Evolutionary conservation across 768 basidiomycete genomes (phyloP), one percentile per base, ranked within the genome.

Genomic region (Chalciporus piperatus): DNA sequence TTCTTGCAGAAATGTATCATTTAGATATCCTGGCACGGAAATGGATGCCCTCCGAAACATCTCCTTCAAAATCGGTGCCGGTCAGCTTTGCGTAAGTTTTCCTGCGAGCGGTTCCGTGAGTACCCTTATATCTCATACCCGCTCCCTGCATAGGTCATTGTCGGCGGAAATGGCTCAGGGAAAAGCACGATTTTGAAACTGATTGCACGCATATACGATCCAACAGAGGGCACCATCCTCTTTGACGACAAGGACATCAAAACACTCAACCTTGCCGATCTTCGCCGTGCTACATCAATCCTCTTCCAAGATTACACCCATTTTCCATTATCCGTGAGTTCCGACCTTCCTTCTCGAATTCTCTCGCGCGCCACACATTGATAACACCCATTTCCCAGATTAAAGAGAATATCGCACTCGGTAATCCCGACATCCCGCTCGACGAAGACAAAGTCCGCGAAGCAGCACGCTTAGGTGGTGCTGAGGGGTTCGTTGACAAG

Each of bases 141-240:
- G 17, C 27, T 43, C 9, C 23, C 9, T 4, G 6, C 10, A 3
- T 41, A 89, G 87, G 77, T 90, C 35, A 84, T 92, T 39, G 86
- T 92, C 2, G 89, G 89, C 6, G 76, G 75, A 30, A 92, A 92
- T 54, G 89, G 89, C 6, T 87, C 85, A 0, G 89, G 84, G 2
- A 92, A 92, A 70, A 87, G 85, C 62, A 91, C 89, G 2, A 80
- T 91, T 42, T 70, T 92, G 39, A 92, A 91, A 63, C 74, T 92
- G 41, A 77, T 86, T 25, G 69, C 81, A 20, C 80, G 89, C 20
- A 64, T 91, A 22, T 89, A 90, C 55, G 88, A 91, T 58, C 77
- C 80, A 0, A 71, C 70, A 2, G 84, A 86, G 48, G 89, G 89
- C 20, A 69, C 75, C 37, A 91, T 92, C 41, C 66, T 86, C 14